Base-by-base conservation (phyloP, 2,329 filamentous ascomycete genomes). In the Colletotrichum godetiae region DNA sequence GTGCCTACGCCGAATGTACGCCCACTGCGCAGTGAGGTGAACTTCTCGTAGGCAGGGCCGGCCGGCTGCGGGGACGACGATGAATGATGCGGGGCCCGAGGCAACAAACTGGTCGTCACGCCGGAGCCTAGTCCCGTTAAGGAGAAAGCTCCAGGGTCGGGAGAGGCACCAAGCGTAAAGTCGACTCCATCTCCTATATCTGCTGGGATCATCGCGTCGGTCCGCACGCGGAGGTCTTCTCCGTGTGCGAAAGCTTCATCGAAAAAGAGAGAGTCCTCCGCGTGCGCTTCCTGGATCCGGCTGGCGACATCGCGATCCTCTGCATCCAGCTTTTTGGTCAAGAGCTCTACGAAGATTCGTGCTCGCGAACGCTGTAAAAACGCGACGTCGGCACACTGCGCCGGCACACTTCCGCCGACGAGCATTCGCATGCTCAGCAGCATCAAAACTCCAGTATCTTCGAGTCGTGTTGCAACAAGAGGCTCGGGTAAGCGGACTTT, bases 341-440 rank as follows among this genome's bases (percentile, higher is more conserved):
- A 59, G 3, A 67, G 15, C 27, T 67, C 31, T 11, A 67, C 52
- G 13, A 58, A 66, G 7, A 66, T 46, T 58, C 35, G 24, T 33
- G 53, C 63, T 58, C 31, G 5, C 35, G n/a, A 57, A 37, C 33
- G 24, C 13, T 22, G 10, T 1, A 66, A 22, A n/a, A 49, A 66
- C 12, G 35, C 15, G 24, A 22, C 46, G 22, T 66, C 63, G 8
- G 10, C 4, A 66, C 7, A 22, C 46, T 27, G 52, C 22, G 31
- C n/a, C 5, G 31, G 53, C 27, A 66, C 22, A 49, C 63, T 35
- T 27, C 63, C 31, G 2, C 53, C 8, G 29, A 24, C 37, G 24
- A 66, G 53, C 46, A 66, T 57, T 24, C 63, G 46, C 35, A 66
- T 24, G 53, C 63, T 57, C 31, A 66, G 33, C 3, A 66, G 37